phyloP scores from a whole-genome alignment of 2,329 filamentous ascomycete species.

The Nothopassalora personata region DNA sequence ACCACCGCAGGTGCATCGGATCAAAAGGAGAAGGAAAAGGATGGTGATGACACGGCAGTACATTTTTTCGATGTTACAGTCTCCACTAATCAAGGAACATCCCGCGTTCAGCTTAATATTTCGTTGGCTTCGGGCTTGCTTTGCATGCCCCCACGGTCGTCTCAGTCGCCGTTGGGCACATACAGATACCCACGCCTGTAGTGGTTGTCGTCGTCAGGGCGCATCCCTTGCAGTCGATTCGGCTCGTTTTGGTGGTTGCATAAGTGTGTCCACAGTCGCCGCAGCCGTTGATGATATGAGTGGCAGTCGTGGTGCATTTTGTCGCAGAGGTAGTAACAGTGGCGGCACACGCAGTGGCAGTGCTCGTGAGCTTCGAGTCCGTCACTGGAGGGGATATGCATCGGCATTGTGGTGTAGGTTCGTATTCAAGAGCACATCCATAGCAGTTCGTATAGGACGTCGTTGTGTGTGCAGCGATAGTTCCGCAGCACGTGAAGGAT shows the following conservation, averaged over 20 bases:
- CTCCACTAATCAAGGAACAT: background rate
- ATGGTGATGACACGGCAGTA: background rate
- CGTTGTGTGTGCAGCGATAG: slow-evolving; percentile 9
- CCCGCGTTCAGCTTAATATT: background rate
- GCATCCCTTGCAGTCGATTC: slow-evolving; percentile 10
- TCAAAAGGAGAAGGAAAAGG: too few species aligned
- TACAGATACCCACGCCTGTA: slow-evolving; percentile 8
- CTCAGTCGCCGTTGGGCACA: slow-evolving; percentile 9
- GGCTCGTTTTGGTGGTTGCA: slow-evolving; percentile 8
- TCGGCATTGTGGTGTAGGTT: slow-evolving; percentile 9
- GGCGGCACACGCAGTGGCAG: slow-evolving; percentile 7
- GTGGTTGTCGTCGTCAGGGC: slow-evolving; percentile 7
- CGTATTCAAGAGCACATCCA: slow-evolving; percentile 5
- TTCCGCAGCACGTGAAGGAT: slow-evolving; percentile 13
- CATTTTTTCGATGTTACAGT: background rate
- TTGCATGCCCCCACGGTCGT: background rate
- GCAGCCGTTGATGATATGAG: slow-evolving; percentile 1
- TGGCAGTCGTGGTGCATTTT: slow-evolving; percentile 2
- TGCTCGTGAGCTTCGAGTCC: slow-evolving; percentile 6
- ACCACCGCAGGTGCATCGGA: too few species aligned
- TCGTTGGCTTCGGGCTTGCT: background rate
- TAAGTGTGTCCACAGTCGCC: slow-evolving; percentile 12
- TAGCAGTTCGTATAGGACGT: slow-evolving; percentile 11
- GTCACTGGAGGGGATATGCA: slow-evolving; percentile 5
- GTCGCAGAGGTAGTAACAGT: background rate